Conservation (phyloP, 441 rosid genomes). For the Gossypium laxum region DNA sequence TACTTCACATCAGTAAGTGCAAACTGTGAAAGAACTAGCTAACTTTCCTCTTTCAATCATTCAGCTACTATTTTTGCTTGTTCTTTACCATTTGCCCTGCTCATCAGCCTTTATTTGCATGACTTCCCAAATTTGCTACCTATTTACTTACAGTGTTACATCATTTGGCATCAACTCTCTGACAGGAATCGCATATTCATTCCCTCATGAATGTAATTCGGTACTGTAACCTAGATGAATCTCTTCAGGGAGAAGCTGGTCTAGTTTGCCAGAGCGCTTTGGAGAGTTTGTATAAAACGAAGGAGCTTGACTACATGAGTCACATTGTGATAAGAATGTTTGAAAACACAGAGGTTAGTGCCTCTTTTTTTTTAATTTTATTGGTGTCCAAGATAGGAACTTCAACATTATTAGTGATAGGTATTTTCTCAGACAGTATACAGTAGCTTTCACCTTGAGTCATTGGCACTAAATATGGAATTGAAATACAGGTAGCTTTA, state of each 20-base stretch:
- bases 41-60: constrained; percentile 1
- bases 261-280: constrained; percentile 68
- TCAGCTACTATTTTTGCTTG: not conserved
- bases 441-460: not conserved
- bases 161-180: constrained; percentile 5
- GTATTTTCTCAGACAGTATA: not conserved
- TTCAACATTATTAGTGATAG: not conserved
- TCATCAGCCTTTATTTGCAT: not conserved
- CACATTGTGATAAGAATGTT: constrained; percentile 91
- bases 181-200: constrained; percentile 97
- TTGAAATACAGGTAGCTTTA: constrained; percentile 52
- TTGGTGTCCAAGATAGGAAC: not conserved
- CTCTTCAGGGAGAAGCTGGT: constrained; percentile 92
- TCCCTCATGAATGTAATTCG: constrained; percentile 96
- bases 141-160: not conserved
- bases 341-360: constrained; percentile 71
- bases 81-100: constrained; percentile 5
- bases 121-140: not conserved
- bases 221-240: constrained; percentile 91
- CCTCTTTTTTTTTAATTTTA: not conserved
- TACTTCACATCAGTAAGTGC: constrained; percentile 98
- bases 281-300: constrained; percentile 77
- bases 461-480: constrained; percentile 1
- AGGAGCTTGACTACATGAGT: constrained; percentile 99
- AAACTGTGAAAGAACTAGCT: not conserved